A percentile compares a stretch with the other conserved stretches of the same genome.
These are phyloP conservation scores for Cyclostephanos invisitatus DNA, from an alignment of 108 stramenopile genomes.

Conservation along the genomic window DNA sequence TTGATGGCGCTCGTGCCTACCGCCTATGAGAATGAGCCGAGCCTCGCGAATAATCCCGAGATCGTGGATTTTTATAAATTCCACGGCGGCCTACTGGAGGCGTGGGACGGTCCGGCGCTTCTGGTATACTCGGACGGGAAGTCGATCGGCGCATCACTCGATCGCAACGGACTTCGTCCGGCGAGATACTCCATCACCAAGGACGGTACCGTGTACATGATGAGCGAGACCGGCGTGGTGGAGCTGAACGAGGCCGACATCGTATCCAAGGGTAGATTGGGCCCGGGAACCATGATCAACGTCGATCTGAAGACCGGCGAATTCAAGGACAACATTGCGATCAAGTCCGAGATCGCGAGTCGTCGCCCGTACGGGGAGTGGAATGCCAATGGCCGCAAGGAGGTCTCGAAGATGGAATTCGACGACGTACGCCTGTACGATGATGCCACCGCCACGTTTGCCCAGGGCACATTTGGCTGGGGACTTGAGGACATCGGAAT, in stretches of 20 bases:
- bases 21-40: constrained; percentile 89
- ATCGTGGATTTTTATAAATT: constrained; percentile 97
- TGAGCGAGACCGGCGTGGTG: constrained; percentile 96
- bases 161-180: constrained; percentile 93
- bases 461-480: constrained; percentile 92
- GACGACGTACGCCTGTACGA: constrained; percentile 66
- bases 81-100: constrained; percentile 94
- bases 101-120: constrained; percentile 98
- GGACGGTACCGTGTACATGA: constrained; percentile 94
- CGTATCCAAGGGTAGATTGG: constrained; percentile 92
- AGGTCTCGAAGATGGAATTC: constrained; percentile 55
- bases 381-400: constrained; percentile 76
- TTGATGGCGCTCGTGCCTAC: constrained; percentile 91
- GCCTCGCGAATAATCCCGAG: constrained; percentile 80
- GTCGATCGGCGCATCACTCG: constrained; percentile 88
- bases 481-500: constrained; percentile 95
- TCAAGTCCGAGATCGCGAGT: constrained; percentile 92
- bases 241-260: constrained; percentile 81
- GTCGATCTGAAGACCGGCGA: constrained; percentile 87
- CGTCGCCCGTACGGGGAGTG: constrained; percentile 92
- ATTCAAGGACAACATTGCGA: constrained; percentile 92
- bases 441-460: constrained; percentile 81
- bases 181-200: constrained; percentile 91
- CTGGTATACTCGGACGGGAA: constrained; percentile 95
- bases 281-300: constrained; percentile 97